Evolutionary conservation across 164 flowering plant species (phyloP).

Genomic region (Vitis rupestris): DNA sequence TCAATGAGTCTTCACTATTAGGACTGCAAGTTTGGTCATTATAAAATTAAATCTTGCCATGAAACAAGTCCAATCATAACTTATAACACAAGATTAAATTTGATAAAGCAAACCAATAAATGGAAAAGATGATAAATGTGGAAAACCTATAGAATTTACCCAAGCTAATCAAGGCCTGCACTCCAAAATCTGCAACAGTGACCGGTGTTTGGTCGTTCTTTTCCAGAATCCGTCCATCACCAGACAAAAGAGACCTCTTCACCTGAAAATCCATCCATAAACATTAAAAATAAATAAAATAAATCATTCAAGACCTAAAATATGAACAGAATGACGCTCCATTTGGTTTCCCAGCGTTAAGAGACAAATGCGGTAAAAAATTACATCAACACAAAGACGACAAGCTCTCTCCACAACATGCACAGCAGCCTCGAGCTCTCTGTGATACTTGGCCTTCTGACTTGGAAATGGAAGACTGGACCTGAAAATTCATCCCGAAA

Average conservation of each 20-base stretch:
- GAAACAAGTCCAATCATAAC: too few species aligned
- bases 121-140: background rate
- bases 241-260: conserved; percentile 53
- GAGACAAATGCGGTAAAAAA: background rate
- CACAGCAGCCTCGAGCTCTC: conserved; percentile 82
- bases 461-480: conserved; percentile 54
- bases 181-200: conserved; percentile 91
- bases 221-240: conserved; percentile 55
- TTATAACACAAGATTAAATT: too few species aligned
- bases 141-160: conserved; percentile 41
- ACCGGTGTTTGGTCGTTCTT: conserved; percentile 86
- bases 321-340: background rate
- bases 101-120: background rate
- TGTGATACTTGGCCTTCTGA: conserved; percentile 59
- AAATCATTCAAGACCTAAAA: background rate
- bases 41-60: too few species aligned
- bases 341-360: background rate
- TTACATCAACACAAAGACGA: conserved; percentile 78
- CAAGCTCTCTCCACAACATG: conserved; percentile 84
- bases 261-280: conserved; percentile 39
- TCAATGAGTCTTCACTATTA: too few species aligned
- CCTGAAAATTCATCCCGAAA: conserved; percentile 26
- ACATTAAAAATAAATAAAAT: conserved; percentile 1
- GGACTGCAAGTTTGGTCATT: too few species aligned
- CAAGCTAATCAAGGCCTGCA: conserved; percentile 83